Evolutionary conservation across 345 rosid species (phyloP).

Genomic region (Boechera divaricarpa): DNA sequence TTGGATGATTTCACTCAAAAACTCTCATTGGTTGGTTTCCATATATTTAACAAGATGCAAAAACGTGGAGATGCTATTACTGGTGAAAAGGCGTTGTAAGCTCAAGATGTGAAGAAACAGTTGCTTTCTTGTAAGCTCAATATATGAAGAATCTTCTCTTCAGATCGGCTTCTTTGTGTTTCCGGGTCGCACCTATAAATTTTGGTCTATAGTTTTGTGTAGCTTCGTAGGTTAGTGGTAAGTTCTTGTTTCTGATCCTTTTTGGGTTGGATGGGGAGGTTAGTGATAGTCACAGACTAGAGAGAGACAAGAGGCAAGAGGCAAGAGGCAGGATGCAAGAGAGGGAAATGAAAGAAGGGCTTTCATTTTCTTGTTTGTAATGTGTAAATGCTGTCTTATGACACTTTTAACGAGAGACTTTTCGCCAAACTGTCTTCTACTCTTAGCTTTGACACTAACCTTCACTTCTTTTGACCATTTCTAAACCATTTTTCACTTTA

Average conservation of each 20-base stretch:
- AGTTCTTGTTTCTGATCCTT: slow-evolving; percentile 12
- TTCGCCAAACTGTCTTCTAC: not conserved
- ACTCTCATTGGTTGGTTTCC: slow-evolving; percentile 4
- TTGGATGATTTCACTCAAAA: not conserved
- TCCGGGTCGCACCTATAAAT: not conserved
- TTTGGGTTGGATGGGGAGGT: not conserved
- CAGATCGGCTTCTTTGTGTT: not conserved
- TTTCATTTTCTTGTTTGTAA: not conserved
- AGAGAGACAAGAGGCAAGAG: not conserved
- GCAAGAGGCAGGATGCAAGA: not conserved
- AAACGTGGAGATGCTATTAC: slow-evolving; percentile 8
- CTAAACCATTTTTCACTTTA: not conserved
- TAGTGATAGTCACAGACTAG: not conserved
- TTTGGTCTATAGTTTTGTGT: slow-evolving; percentile 30
- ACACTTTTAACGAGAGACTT: not conserved
- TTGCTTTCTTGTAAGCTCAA: slow-evolving; percentile 23
- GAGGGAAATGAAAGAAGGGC: not conserved
- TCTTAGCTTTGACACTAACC: not conserved
- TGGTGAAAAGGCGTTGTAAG: not conserved
- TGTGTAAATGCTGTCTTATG: slow-evolving; percentile 19
- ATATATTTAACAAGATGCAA: slow-evolving; percentile 26
- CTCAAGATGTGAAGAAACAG: not conserved
- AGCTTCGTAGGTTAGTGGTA: slow-evolving; percentile 4
- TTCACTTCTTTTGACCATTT: not conserved
- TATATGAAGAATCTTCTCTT: not conserved